A percentile compares a stretch with the other conserved stretches of the same genome.
phyloP scores from a whole-genome alignment of 495 filamentous ascomycete species.

The Penicillium antarcticum region DNA sequence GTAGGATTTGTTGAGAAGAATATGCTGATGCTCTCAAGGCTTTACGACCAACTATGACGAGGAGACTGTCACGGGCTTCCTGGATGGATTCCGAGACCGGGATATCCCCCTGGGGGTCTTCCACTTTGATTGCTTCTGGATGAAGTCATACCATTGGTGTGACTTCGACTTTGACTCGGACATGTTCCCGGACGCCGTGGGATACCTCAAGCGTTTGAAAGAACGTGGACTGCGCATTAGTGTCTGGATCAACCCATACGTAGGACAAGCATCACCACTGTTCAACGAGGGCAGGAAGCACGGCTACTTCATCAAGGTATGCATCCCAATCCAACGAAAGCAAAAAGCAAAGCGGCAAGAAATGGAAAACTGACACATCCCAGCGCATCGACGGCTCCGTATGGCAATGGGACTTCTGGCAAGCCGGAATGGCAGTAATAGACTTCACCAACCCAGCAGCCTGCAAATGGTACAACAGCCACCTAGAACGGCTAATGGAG shows the following conservation, averaged over 20 bases:
- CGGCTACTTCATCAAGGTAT: slow-evolving; percentile 62
- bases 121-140: slow-evolving; percentile 72
- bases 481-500: slow-evolving; percentile 58
- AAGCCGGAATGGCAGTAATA: slow-evolving; percentile 70
- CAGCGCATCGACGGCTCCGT: slow-evolving; percentile 63
- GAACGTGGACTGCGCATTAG: slow-evolving; percentile 59
- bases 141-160: slow-evolving; percentile 65
- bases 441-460: slow-evolving; percentile 73
- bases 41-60: slow-evolving; percentile 73
- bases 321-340: background rate
- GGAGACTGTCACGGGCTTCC: slow-evolving; percentile 60
- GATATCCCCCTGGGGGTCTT: slow-evolving; percentile 67
- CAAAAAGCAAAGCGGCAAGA: background rate
- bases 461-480: slow-evolving; percentile 54
- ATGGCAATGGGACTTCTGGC: slow-evolving; percentile 74
- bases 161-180: slow-evolving; percentile 68
- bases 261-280: slow-evolving; percentile 62
- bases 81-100: slow-evolving; percentile 63
- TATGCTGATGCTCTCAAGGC: slow-evolving; percentile 8
- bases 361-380: background rate
- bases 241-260: slow-evolving; percentile 72
- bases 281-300: slow-evolving; percentile 63
- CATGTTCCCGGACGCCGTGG: slow-evolving; percentile 66
- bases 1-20: background rate
- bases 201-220: slow-evolving; percentile 61